phyloP scores from a whole-genome alignment of 306 rosid species.

The Glycine soja region DNA sequence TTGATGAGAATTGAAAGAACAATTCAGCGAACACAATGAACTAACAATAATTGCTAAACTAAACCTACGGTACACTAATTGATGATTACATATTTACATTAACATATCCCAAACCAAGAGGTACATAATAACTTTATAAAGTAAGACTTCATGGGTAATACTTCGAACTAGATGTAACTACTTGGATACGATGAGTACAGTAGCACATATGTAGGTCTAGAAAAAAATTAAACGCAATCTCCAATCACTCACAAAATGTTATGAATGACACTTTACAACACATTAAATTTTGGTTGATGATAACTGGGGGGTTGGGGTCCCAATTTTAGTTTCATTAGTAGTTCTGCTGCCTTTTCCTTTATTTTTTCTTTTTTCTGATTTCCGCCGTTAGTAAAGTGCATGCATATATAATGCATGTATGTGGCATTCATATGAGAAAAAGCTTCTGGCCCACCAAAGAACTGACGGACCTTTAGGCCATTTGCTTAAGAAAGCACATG shows the following conservation, averaged over 20 bases:
- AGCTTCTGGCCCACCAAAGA: slow-evolving; percentile 51
- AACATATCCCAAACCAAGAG: not conserved
- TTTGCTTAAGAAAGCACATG: slow-evolving; percentile 48
- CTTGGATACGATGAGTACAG: not conserved
- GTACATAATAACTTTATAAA: not conserved
- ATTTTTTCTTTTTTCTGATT: slow-evolving; percentile 11
- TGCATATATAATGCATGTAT: not conserved
- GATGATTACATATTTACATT: slow-evolving; percentile 13
- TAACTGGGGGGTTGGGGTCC: not conserved
- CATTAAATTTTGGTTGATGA: slow-evolving; percentile 34
- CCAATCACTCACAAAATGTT: slow-evolving; percentile 20
- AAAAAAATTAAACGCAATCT: not conserved
- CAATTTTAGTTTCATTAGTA: slow-evolving; percentile 12
- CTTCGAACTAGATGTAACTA: not conserved
- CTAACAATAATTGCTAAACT: slow-evolving; percentile 16
- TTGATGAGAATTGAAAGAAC: slow-evolving; percentile 31
- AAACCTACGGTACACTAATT: not conserved
- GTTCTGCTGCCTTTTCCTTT: slow-evolving; percentile 30
- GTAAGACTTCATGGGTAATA: not conserved
- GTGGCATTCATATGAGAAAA: slow-evolving; percentile 34
- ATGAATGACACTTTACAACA: not conserved
- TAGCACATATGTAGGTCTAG: not conserved
- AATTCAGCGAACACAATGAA: slow-evolving; percentile 14
- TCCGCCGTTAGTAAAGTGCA: slow-evolving; percentile 40
- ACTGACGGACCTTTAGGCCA: slow-evolving; percentile 48